Evolutionary conservation across 192 early-diverging fungal genomes (phyloP).

Genomic region (Endogone sp.): DNA sequence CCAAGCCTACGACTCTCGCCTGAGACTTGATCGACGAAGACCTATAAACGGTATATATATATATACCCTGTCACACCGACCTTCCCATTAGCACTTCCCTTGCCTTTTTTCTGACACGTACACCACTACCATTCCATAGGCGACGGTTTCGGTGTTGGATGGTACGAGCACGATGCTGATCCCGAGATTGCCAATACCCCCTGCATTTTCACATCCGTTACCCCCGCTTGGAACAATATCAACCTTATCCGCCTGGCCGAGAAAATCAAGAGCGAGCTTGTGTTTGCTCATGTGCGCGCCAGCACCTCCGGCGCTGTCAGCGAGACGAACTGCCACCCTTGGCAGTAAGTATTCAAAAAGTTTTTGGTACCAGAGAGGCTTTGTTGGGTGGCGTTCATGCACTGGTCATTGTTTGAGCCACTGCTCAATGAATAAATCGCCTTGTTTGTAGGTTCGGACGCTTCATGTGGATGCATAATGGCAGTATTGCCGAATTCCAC

Average conservation of each 20-base stretch:
- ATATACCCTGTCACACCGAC: too few species aligned
- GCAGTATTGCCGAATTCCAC: slow-evolving; percentile 61
- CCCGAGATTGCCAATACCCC: slow-evolving; percentile 39
- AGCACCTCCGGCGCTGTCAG: slow-evolving; percentile 70
- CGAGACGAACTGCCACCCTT: slow-evolving; percentile 73
- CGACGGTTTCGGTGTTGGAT: slow-evolving; percentile 79
- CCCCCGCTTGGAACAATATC: slow-evolving; percentile 79
- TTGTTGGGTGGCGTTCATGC: background rate
- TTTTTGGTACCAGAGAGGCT: too few species aligned
- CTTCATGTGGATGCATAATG: slow-evolving; percentile 86
- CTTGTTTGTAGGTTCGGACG: slow-evolving; percentile 44
- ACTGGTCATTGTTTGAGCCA: too few species aligned
- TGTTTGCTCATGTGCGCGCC: slow-evolving; percentile 80
- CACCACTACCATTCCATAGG: slow-evolving; percentile 25
- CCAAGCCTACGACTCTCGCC: slow-evolving; percentile 72
- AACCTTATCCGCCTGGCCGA: slow-evolving; percentile 73
- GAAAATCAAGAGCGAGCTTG: slow-evolving; percentile 66
- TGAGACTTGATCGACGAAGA: slow-evolving; percentile 58
- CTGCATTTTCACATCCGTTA: slow-evolving; percentile 79
- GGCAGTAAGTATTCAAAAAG: slow-evolving; percentile 39
- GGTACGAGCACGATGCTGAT: slow-evolving; percentile 57
- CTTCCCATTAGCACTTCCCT: background rate
- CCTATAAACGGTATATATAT: slow-evolving; percentile 72
- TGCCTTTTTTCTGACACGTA: background rate
- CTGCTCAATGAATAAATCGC: too few species aligned